Evolutionary conservation across 768 basidiomycete species (phyloP).

Genomic region (Sporobolomyces phaffii): DNA sequence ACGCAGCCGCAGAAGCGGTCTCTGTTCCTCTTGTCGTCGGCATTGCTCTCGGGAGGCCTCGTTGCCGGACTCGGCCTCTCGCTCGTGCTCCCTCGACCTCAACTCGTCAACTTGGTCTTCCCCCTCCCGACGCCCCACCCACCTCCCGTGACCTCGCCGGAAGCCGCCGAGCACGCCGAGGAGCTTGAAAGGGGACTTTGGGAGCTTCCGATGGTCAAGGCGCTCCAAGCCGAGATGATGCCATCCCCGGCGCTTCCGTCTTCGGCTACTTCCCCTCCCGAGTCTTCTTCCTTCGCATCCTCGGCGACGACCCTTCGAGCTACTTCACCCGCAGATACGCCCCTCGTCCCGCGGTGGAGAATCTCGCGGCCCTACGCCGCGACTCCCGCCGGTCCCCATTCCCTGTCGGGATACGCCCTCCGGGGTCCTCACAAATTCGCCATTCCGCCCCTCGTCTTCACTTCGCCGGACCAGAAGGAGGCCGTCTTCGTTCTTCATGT

Average conservation of each 20-base stretch:
- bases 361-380: constrained; percentile 57
- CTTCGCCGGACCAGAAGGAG: constrained; percentile 68
- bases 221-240: constrained; percentile 51
- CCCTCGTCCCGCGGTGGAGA: constrained; percentile 58
- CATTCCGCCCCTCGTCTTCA: constrained; percentile 67
- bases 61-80: constrained; percentile 23
- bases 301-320: no score
- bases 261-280: neutral
- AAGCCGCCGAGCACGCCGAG: constrained; percentile 57
- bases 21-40: constrained; percentile 22
- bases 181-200: constrained; percentile 66
- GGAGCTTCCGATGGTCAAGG: constrained; percentile 56
- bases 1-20: constrained; percentile 1
- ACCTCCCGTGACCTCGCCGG: constrained; percentile 55
- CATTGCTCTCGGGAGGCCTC: constrained; percentile 26
- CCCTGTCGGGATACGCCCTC: constrained; percentile 75
- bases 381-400: constrained; percentile 70
- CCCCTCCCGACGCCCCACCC: constrained; percentile 73
- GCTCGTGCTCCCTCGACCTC: constrained; percentile 53
- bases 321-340: constrained; percentile 2
- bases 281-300: constrained; percentile 48
- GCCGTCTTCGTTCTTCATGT: constrained; percentile 68
- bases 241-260: no score
- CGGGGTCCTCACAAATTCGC: constrained; percentile 81
- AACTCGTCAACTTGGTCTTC: constrained; percentile 60